Percentiles rank a stretch among this genome's conserved stretches.
Conservation (phyloP, 495 filamentous ascomycete genomes). For the Aspergillus avenaceus region DNA sequence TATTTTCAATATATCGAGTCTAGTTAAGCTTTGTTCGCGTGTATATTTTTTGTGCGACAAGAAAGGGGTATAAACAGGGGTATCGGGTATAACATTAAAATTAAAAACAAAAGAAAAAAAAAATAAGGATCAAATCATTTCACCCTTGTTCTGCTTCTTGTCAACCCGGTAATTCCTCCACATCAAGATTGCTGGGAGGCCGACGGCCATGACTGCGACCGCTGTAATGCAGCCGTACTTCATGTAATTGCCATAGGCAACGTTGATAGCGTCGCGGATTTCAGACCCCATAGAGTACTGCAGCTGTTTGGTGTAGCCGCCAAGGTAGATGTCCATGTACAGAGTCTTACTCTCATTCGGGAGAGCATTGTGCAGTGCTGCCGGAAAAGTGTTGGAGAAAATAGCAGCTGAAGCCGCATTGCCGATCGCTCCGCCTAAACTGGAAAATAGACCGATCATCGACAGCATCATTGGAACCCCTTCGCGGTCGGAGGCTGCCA, state of each 20-base stretch:
- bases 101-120: neutral
- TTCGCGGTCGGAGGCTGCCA: constrained; percentile 56
- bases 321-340: constrained; percentile 37
- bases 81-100: neutral
- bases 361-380: constrained; percentile 36
- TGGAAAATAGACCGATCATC: constrained; percentile 54
- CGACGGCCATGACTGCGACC: constrained; percentile 40
- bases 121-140: constrained; percentile 5
- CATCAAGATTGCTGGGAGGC: constrained; percentile 35
- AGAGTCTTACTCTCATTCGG: constrained; percentile 35
- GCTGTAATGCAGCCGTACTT: constrained; percentile 50
- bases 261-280: constrained; percentile 48
- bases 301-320: constrained; percentile 43
- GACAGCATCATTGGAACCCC: constrained; percentile 64
- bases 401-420: constrained; percentile 55
- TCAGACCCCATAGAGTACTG: constrained; percentile 46
- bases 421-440: constrained; percentile 62
- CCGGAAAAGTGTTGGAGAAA: constrained; percentile 58
- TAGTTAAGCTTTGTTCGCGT: no score
- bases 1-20: no score
- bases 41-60: no score
- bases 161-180: constrained; percentile 55
- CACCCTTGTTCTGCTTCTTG: constrained; percentile 32
- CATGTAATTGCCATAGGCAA: constrained; percentile 52
- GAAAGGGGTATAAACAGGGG: neutral